phyloP scores from a whole-genome alignment of 1,284 basidiomycete species.

The Moniliophthora roreri region DNA sequence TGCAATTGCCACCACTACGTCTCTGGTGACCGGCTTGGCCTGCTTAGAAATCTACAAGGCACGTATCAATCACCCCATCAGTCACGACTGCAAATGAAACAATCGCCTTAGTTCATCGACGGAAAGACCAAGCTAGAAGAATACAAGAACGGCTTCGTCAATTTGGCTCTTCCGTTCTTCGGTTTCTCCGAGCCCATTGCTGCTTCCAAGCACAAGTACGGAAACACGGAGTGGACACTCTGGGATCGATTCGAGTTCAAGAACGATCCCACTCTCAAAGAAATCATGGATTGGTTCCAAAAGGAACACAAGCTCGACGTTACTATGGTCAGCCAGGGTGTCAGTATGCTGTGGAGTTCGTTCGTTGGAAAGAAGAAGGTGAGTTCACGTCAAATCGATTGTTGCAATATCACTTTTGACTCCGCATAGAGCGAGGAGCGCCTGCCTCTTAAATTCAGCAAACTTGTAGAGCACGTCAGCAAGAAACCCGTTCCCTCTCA shows the following conservation, averaged over 20 bases:
- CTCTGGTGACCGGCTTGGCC: constrained; percentile 92
- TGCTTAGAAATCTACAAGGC: constrained; percentile 98
- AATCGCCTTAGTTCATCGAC: constrained; percentile 77
- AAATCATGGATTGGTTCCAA: constrained; percentile 87
- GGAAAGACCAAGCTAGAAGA: constrained; percentile 91
- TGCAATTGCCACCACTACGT: constrained; percentile 98
- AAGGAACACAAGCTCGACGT: constrained; percentile 86
- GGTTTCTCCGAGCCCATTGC: constrained; percentile 98
- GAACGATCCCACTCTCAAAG: constrained; percentile 85
- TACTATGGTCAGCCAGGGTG: constrained; percentile 95
- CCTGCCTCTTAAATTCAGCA: constrained; percentile 86
- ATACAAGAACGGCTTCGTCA: constrained; percentile 99
- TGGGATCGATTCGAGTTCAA: constrained; percentile 98
- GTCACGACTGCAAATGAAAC: constrained; percentile 9
- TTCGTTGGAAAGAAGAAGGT: constrained; percentile 93
- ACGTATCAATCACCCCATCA: constrained; percentile 14
- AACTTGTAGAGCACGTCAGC: constrained; percentile 90
- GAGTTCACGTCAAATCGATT: constrained; percentile 19
- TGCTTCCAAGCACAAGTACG: constrained; percentile 90
- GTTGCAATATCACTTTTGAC: constrained; percentile 4
- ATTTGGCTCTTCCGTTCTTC: constrained; percentile 97
- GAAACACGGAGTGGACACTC: constrained; percentile 90
- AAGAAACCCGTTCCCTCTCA: constrained; percentile 88
- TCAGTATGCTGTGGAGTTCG: constrained; percentile 97
- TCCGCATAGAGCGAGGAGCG: constrained; percentile 77